These are phyloP conservation scores for Alternaria sp. DNA, from an alignment of 2,329 filamentous ascomycete species.

Conservation along the genomic window DNA sequence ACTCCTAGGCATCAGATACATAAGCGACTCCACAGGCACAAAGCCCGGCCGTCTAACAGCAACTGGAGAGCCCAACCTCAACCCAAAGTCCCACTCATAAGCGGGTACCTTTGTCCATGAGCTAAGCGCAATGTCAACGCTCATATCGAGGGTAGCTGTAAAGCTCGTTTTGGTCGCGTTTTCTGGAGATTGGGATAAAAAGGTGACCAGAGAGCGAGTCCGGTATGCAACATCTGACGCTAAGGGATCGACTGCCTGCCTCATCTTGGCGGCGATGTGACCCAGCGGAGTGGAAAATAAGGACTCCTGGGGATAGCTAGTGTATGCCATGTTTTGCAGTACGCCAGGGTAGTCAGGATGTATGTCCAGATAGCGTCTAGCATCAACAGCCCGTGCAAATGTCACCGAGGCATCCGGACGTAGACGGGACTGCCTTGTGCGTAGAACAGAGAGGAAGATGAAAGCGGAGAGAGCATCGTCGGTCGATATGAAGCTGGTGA, in stretches of 20 bases:
- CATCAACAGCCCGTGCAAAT: slow-evolving; percentile 61
- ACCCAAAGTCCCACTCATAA: slow-evolving; percentile 59
- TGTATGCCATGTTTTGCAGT: slow-evolving; percentile 59
- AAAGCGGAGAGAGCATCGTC: slow-evolving; percentile 64
- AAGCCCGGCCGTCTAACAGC: slow-evolving; percentile 61
- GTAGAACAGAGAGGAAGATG: slow-evolving; percentile 59
- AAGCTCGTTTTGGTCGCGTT: slow-evolving; percentile 48
- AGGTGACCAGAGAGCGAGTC: slow-evolving; percentile 54
- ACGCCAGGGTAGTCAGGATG: slow-evolving; percentile 60
- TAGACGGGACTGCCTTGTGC: slow-evolving; percentile 54
- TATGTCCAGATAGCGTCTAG: slow-evolving; percentile 55
- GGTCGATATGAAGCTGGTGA: slow-evolving; percentile 57
- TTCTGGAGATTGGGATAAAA: slow-evolving; percentile 47
- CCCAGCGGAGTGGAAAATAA: slow-evolving; percentile 44
- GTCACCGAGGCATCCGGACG: slow-evolving; percentile 29
- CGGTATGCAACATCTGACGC: neutral
- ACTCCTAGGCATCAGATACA: slow-evolving; percentile 54
- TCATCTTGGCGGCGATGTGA: neutral
- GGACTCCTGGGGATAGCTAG: slow-evolving; percentile 40
- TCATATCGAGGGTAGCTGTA: slow-evolving; percentile 25
- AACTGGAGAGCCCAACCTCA: slow-evolving; percentile 58
- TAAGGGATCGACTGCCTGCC: neutral
- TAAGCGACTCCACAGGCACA: slow-evolving; percentile 56
- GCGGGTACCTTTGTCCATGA: slow-evolving; percentile 63
- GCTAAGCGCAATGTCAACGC: slow-evolving; percentile 60